Evolutionary conservation across 495 filamentous ascomycete genomes (phyloP).

Genomic region (Trypethelium eluteriae): DNA sequence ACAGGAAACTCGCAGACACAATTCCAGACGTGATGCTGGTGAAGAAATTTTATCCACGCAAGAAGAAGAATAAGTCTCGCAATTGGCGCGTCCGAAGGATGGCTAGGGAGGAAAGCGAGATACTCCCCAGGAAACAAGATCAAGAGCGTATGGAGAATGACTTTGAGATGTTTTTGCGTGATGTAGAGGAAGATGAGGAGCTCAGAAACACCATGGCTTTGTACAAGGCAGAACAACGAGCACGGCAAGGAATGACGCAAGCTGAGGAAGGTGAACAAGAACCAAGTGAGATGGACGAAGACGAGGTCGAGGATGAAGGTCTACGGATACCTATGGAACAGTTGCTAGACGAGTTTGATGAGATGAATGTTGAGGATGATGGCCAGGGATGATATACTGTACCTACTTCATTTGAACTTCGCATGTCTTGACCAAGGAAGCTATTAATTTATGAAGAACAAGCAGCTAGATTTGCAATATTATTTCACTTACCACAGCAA

Average conservation of each 20-base stretch:
- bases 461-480: too few species aligned
- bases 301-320: conserved; percentile 50
- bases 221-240: conserved; percentile 60
- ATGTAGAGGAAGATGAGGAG: conserved; percentile 93
- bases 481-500: too few species aligned
- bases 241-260: conserved; percentile 41
- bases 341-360: conserved; percentile 39
- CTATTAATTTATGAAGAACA: too few species aligned
- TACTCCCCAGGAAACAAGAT: conserved; percentile 70
- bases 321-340: conserved; percentile 40
- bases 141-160: conserved; percentile 77
- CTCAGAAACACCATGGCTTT: conserved; percentile 72
- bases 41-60: conserved; percentile 88
- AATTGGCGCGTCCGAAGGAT: conserved; percentile 94
- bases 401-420: too few species aligned
- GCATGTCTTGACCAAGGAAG: too few species aligned
- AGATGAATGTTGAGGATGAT: conserved; percentile 34
- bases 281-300: conserved; percentile 42
- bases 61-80: conserved; percentile 70
- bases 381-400: not conserved
- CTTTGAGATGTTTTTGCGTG: conserved; percentile 93
- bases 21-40: conserved; percentile 92
- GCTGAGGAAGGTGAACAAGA: conserved; percentile 54
- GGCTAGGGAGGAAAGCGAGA: conserved; percentile 75
- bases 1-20: conserved; percentile 57